Conservation (phyloP, 106 monocot genomes). For the Xerophyta viscosa region DNA sequence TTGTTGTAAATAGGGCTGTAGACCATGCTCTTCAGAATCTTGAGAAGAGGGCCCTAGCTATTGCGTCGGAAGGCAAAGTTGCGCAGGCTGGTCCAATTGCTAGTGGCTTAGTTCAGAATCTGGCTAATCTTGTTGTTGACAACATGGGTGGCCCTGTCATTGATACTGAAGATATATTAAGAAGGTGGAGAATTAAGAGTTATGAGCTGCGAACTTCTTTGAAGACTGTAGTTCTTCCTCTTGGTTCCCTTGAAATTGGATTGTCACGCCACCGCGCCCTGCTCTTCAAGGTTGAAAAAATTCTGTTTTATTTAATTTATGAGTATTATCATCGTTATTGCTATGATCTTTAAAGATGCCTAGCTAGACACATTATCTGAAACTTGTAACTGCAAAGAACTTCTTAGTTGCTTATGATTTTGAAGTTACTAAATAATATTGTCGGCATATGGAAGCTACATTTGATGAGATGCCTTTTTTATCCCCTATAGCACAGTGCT, state of each 20-base stretch:
- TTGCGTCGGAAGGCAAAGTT: constrained; percentile 32
- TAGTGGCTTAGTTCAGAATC: constrained; percentile 63
- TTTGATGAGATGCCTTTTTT: too few relatives aligned
- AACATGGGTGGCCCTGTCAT: constrained; percentile 79
- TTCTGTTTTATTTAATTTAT: too few relatives aligned
- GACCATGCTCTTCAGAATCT: constrained; percentile 64
- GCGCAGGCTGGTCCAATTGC: constrained; percentile 29
- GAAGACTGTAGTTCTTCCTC: constrained; percentile 70
- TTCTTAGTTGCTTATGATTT: too few relatives aligned
- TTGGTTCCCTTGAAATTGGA: constrained; percentile 68
- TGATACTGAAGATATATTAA: constrained; percentile 61
- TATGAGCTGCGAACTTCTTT: constrained; percentile 35
- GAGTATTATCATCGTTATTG: too few relatives aligned
- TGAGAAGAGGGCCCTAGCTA: constrained; percentile 43
- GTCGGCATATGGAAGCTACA: too few relatives aligned
- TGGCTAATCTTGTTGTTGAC: constrained; percentile 69
- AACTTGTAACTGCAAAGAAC: too few relatives aligned
- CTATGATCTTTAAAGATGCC: too few relatives aligned
- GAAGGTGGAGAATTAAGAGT: constrained; percentile 59
- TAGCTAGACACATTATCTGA: too few relatives aligned
- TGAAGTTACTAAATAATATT: too few relatives aligned
- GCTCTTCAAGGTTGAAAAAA: constrained; percentile 69
- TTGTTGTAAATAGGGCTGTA: constrained; percentile 42
- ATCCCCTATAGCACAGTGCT: too few relatives aligned
- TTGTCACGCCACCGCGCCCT: constrained; percentile 84